Conservation (phyloP, 106 monocot species). For the Acorus calamus region DNA sequence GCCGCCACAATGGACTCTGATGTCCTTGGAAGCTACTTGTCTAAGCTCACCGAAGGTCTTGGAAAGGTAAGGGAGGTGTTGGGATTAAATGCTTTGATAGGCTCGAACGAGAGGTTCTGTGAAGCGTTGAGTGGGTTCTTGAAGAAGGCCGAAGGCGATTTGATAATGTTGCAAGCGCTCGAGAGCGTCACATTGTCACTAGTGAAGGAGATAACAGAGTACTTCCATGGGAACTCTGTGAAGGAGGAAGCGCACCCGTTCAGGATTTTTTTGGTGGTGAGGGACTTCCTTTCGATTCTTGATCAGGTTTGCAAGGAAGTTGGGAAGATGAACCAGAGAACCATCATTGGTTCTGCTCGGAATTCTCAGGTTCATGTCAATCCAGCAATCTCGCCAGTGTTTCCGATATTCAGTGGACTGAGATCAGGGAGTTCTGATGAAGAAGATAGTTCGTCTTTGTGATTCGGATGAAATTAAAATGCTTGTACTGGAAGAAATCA, state of each 20-base stretch:
- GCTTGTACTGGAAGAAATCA: slow-evolving; percentile 19
- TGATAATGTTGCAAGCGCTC: slow-evolving; percentile 60
- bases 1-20: slow-evolving; percentile 82
- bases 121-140: slow-evolving; percentile 46
- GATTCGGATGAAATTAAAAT: slow-evolving; percentile 3
- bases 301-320: slow-evolving; percentile 87
- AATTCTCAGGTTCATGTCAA: slow-evolving; percentile 63
- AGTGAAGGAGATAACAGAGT: slow-evolving; percentile 89
- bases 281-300: slow-evolving; percentile 68
- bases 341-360: slow-evolving; percentile 22
- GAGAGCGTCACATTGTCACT: slow-evolving; percentile 67
- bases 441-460: background rate
- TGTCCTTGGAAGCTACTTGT: slow-evolving; percentile 65
- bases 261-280: slow-evolving; percentile 83
- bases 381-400: slow-evolving; percentile 29
- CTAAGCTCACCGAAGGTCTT: slow-evolving; percentile 57
- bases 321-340: slow-evolving; percentile 43
- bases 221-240: slow-evolving; percentile 79
- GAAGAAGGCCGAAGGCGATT: slow-evolving; percentile 63
- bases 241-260: slow-evolving; percentile 86
- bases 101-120: slow-evolving; percentile 18
- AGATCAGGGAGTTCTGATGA: slow-evolving; percentile 56
- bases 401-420: slow-evolving; percentile 34
- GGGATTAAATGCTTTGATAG: slow-evolving; percentile 14
- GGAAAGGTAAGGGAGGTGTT: slow-evolving; percentile 43